Evolutionary conservation across 306 rosid species (phyloP), one percentile per base, ranked within the genome.

Genomic region (Pterocarpus santalinus): DNA sequence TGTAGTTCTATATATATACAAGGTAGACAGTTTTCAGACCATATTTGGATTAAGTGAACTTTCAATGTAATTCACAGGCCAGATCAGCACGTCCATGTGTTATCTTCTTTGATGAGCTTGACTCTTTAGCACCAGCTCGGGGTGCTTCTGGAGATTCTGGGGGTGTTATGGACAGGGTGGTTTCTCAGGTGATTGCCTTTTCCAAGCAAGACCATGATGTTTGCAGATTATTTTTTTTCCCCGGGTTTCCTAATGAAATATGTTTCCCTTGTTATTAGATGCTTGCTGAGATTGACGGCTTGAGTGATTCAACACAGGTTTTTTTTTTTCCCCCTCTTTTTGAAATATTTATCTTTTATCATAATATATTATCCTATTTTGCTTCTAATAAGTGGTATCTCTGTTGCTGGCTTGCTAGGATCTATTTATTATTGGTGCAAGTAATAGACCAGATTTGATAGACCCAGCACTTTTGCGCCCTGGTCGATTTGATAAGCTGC

Each of bases 91-190:
- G 94, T 55, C 99, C 99, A 32, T 93, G 98, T 85, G 99, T 95
- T 73, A 91, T 95, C 83, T 93, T 95, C 87, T 95, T 93, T 36
- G 98, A 95, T 82, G 99, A 95, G 80, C 93, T 95, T 72, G 98
- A 91, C 82, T 95, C 99, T 83, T 97, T 93, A 86, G 99, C 99
- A 81, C 97, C 99, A 77, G 98, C 99, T 52, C 87, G 97, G 16
- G 99, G 99, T 71, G 94, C 96, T 64, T 95, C 99, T 1, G 98
- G 98, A 61, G 99, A 95, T 85, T 93, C 99, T 62, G 97, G 98
- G 63, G 98, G 96, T 74, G 99, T 95, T 75, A 93, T 93, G 98
- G 99, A 91, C 82, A 79, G 99, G 87, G 99, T 95, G 74, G 99
- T 95, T 89, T 93, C 98, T 70, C 99, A 95, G 98, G 99, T 93